Percentiles rank a stretch among this genome's conserved stretches.
Conservation (phyloP, 2,329 filamentous ascomycete species). For the Talaromyces sp. region DNA sequence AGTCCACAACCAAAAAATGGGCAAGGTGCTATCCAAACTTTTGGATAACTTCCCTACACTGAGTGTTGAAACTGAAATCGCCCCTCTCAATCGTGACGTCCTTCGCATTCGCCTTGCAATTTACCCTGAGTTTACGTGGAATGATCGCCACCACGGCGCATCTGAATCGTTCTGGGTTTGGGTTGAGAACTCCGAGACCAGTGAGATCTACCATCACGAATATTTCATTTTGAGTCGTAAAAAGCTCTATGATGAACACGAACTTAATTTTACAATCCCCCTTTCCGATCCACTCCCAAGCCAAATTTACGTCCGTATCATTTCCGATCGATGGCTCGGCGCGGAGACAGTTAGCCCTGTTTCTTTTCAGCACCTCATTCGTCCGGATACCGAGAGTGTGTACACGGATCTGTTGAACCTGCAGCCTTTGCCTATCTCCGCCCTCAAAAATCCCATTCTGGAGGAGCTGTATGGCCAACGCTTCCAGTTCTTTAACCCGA, state of each 20-base stretch:
- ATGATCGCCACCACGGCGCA: conserved; percentile 87
- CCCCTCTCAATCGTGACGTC: conserved; percentile 91
- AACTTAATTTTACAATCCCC: conserved; percentile 96
- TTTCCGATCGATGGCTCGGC: conserved; percentile 95
- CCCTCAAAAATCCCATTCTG: conserved; percentile 80
- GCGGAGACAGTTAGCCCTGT: conserved; percentile 94
- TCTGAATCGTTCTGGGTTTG: conserved; percentile 98
- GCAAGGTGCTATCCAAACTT: conserved; percentile 76
- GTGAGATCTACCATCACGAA: conserved; percentile 96
- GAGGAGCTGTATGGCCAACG: conserved; percentile 87
- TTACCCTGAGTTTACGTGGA: conserved; percentile 90
- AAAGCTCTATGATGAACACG: conserved; percentile 94
- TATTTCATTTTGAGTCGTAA: conserved; percentile 89
- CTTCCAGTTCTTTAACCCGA: conserved; percentile 97
- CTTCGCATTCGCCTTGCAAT: conserved; percentile 85
- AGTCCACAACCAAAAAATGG: conserved; percentile 88
- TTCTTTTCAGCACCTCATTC: conserved; percentile 96
- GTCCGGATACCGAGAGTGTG: conserved; percentile 94
- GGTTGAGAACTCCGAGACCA: conserved; percentile 98
- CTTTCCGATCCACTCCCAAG: conserved; percentile 88
- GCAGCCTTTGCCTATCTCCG: conserved; percentile 83
- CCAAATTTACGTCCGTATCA: conserved; percentile 92
- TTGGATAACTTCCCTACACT: conserved; percentile 91
- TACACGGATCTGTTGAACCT: conserved; percentile 93
- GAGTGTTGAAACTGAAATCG: conserved; percentile 89